Percentiles rank a stretch among this genome's conserved stretches.
Evolutionary conservation across 208 protist genomes (phyloP).

Genomic region (Trypanosoma vivax): DNA sequence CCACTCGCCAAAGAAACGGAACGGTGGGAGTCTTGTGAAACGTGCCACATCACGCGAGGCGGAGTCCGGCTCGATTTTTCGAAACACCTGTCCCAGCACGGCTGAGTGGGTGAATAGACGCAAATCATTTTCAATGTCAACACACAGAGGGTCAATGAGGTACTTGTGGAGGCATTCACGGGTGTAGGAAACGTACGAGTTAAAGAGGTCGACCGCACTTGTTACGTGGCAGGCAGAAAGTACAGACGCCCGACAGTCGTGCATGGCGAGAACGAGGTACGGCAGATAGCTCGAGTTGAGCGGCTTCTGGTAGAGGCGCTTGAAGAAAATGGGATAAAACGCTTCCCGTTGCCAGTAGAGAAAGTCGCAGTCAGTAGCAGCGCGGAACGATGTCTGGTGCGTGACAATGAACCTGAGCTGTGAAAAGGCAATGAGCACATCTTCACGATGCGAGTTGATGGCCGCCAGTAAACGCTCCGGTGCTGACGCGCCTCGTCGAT

Average conservation of each 20-base stretch:
- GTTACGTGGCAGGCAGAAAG: conserved; percentile 35
- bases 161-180: conserved; percentile 35
- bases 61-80: conserved; percentile 3
- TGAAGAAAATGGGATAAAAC: conserved; percentile 82
- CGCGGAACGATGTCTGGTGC: conserved; percentile 38
- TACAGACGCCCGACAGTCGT: conserved; percentile 34
- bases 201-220: conserved; percentile 25
- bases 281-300: conserved; percentile 47
- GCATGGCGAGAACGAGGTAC: conserved; percentile 65
- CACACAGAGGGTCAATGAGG: conserved; percentile 67
- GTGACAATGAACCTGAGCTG: conserved; percentile 63
- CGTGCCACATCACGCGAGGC: conserved; percentile 45
- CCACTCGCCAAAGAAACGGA: conserved; percentile 80
- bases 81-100: conserved; percentile 44
- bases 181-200: conserved; percentile 54
- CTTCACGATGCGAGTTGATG: conserved; percentile 43
- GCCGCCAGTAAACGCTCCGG: conserved; percentile 3
- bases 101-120: conserved; percentile 88
- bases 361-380: conserved; percentile 74
- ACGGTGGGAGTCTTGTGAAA: conserved; percentile 74
- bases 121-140: conserved; percentile 92
- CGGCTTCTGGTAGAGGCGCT: conserved; percentile 68
- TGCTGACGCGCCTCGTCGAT: conserved; percentile 21
- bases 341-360: conserved; percentile 85
- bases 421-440: conserved; percentile 50